Evolutionary conservation across 345 rosid genomes (phyloP).

Genomic region (Lumnitzera littorea): DNA sequence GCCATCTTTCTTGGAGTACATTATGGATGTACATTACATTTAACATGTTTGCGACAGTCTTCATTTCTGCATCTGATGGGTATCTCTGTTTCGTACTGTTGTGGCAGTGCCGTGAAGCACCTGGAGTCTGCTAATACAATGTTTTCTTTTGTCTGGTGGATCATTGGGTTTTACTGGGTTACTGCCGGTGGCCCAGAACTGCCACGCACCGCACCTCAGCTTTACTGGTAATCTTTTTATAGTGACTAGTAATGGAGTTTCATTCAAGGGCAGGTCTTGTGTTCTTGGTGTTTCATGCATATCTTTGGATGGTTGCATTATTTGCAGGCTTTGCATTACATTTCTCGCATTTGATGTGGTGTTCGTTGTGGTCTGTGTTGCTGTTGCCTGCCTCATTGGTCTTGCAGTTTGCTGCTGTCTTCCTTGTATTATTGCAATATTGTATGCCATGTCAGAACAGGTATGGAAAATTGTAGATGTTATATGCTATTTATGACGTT

Average conservation of each 20-base stretch:
- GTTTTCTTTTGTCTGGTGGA: slow-evolving; percentile 90
- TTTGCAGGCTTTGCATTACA: slow-evolving; percentile 74
- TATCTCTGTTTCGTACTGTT: background rate
- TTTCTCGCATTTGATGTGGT: slow-evolving; percentile 82
- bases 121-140: slow-evolving; percentile 71
- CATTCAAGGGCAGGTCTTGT: too few relatives aligned
- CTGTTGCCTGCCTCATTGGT: slow-evolving; percentile 67
- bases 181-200: slow-evolving; percentile 42
- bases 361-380: slow-evolving; percentile 68
- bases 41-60: too few relatives aligned
- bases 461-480: slow-evolving; percentile 20
- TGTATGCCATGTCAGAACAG: slow-evolving; percentile 74
- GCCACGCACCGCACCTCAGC: slow-evolving; percentile 48
- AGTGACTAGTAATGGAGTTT: too few relatives aligned
- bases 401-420: slow-evolving; percentile 92
- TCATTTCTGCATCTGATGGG: background rate
- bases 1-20: too few relatives aligned
- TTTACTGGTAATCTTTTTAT: slow-evolving; percentile 51
- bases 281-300: background rate
- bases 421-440: slow-evolving; percentile 86
- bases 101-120: slow-evolving; percentile 37
- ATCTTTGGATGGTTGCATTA: slow-evolving; percentile 4
- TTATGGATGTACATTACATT: too few relatives aligned
- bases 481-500: background rate
- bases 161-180: slow-evolving; percentile 82